Percentiles rank a stretch among this genome's conserved stretches.
These are phyloP conservation scores for Scenedesmus sp. DNA, from an alignment of 163 green algal species.

Conservation along the genomic window DNA sequence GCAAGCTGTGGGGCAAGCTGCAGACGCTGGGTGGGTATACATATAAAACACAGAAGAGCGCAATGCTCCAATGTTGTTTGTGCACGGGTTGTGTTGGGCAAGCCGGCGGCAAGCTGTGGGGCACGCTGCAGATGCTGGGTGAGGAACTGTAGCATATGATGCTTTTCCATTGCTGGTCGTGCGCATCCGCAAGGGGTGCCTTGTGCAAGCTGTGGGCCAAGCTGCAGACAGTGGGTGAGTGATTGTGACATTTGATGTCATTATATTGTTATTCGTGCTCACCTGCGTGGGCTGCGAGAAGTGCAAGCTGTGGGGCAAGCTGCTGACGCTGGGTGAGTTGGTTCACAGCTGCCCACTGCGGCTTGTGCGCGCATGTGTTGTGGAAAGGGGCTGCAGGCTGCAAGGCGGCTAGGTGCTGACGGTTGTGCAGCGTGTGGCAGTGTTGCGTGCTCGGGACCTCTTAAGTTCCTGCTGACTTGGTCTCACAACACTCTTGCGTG, in stretches of 20 bases:
- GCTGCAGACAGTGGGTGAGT: not conserved
- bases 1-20: conserved; percentile 99
- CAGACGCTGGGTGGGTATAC: conserved; percentile 68
- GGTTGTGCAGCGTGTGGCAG: too few species aligned
- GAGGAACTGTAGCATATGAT: too few species aligned
- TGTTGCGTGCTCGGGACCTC: too few species aligned
- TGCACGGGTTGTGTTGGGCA: too few species aligned
- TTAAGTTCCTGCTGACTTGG: too few species aligned
- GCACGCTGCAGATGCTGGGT: too few species aligned
- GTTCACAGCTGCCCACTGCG: not conserved
- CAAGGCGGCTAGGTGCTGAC: too few species aligned
- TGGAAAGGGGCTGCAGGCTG: not conserved
- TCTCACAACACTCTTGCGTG: not conserved
- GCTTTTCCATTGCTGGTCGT: too few species aligned
- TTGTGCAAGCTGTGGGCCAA: not conserved
- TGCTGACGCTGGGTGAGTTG: conserved; percentile 74
- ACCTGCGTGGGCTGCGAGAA: conserved; percentile 98
- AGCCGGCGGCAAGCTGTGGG: too few species aligned
- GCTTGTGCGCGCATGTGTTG: not conserved
- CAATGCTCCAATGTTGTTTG: too few species aligned
- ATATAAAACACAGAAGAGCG: too few species aligned
- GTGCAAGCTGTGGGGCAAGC: conserved; percentile 99
- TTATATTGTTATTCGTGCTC: too few species aligned
- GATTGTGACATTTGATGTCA: not conserved
- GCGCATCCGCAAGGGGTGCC: not conserved